Evolutionary conservation across 73 alveolate species (phyloP).

Genomic region (Symbiodinium pilosum): DNA sequence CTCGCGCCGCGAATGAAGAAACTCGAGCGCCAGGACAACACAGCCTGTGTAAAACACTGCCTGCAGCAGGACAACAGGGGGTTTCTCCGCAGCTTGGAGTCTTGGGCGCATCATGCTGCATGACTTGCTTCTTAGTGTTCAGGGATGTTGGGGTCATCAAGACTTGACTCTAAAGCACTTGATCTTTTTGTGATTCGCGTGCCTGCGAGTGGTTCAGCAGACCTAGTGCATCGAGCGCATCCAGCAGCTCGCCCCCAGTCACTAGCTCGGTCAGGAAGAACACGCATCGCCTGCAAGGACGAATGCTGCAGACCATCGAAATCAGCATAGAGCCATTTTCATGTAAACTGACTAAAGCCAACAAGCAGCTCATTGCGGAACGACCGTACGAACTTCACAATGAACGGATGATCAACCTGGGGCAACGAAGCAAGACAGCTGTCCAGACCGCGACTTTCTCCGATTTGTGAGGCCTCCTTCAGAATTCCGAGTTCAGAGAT

Average conservation of each 20-base stretch:
- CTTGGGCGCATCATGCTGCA: too few relatives aligned
- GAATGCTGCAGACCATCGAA: neutral
- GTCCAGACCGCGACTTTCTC: too few relatives aligned
- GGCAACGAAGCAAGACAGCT: too few relatives aligned
- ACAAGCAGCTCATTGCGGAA: neutral
- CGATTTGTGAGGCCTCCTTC: neutral
- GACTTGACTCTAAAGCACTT: too few relatives aligned
- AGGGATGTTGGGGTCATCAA: too few relatives aligned
- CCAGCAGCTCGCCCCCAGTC: slow-evolving; percentile 39
- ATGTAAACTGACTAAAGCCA: neutral
- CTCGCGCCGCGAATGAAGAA: neutral
- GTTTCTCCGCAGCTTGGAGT: too few relatives aligned
- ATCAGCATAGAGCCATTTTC: too few relatives aligned
- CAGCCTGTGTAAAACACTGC: slow-evolving; percentile 26
- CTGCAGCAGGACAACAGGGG: neutral
- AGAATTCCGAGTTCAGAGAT: neutral
- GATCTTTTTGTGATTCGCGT: neutral
- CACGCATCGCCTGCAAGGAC: neutral
- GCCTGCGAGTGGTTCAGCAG: slow-evolving; percentile 17
- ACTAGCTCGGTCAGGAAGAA: slow-evolving; percentile 11
- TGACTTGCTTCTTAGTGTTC: too few relatives aligned
- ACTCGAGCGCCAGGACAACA: slow-evolving; percentile 27
- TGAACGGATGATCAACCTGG: slow-evolving; percentile 17
- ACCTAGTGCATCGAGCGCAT: neutral
- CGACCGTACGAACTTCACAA: slow-evolving; percentile 9